Evolutionary conservation across 345 rosid genomes (phyloP).

Genomic region (Sonneratia caseolaris): DNA sequence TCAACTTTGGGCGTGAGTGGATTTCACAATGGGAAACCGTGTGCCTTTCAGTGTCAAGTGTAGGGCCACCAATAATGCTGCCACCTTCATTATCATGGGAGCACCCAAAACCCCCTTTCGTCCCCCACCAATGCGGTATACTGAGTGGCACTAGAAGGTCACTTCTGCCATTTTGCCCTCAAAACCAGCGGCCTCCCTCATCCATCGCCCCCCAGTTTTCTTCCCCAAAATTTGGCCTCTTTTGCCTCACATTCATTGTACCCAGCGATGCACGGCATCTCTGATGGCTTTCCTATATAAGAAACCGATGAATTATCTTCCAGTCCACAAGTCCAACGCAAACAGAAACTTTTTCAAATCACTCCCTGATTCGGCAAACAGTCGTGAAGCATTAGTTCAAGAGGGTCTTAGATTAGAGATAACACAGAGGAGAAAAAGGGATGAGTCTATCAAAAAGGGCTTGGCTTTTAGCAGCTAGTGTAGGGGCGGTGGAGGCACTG

Average conservation of each 20-base stretch:
- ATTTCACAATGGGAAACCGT: neutral
- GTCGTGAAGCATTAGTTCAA: no score
- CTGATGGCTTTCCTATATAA: neutral
- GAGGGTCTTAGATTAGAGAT: no score
- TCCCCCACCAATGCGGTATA: no score
- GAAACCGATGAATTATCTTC: neutral
- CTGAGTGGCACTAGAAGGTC: neutral
- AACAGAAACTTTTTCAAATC: neutral
- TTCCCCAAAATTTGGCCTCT: neutral
- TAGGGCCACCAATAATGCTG: neutral
- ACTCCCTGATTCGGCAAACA: no score
- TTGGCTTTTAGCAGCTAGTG: conserved; percentile 35
- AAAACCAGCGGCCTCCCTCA: neutral
- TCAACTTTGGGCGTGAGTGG: neutral
- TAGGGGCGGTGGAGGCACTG: conserved; percentile 16
- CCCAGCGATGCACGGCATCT: neutral
- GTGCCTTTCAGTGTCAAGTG: neutral
- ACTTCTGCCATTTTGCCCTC: neutral
- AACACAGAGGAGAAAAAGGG: no score
- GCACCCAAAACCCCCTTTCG: no score
- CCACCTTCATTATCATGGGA: no score
- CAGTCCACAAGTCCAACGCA: neutral
- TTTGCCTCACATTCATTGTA: neutral
- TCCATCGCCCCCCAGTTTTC: neutral
- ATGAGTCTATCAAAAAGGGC: conserved; percentile 31